Evolutionary conservation across 1,284 basidiomycete genomes (phyloP).

Genomic region (Afroboletus lepidellus): DNA sequence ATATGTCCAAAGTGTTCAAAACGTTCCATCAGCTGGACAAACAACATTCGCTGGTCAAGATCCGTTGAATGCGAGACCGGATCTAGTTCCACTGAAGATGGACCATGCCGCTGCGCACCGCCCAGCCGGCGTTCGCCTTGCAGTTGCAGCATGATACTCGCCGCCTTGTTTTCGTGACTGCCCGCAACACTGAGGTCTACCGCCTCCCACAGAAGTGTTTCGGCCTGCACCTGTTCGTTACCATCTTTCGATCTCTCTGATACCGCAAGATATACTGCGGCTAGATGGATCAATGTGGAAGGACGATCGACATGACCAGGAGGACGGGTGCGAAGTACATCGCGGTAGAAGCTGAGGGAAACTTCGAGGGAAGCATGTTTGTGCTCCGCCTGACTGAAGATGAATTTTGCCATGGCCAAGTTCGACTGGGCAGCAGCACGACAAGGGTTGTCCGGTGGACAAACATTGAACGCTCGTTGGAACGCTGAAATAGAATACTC

Average conservation of each 20-base stretch:
- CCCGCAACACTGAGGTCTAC: not conserved
- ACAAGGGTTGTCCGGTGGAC: not conserved
- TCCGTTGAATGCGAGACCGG: too few species aligned
- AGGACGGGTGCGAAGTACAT: too few species aligned
- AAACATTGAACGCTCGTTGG: not conserved
- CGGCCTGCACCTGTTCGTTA: not conserved
- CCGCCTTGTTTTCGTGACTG: not conserved
- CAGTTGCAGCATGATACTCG: not conserved
- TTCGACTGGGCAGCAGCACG: not conserved
- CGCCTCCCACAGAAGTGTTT: too few species aligned
- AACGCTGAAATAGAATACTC: too few species aligned
- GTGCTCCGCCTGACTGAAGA: not conserved
- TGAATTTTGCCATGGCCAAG: not conserved
- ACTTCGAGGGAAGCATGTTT: not conserved
- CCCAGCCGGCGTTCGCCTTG: too few species aligned
- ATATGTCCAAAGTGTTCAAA: not conserved
- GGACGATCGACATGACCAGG: not conserved
- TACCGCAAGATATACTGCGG: not conserved
- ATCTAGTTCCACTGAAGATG: not conserved
- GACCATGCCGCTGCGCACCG: not conserved
- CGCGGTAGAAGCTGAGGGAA: too few species aligned
- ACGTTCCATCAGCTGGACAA: too few species aligned
- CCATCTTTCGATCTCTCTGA: not conserved
- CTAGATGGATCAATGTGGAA: not conserved
- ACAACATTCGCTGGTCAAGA: not conserved